These are phyloP conservation scores for Nemophila menziesii DNA, from an alignment of 257 asterid genomes.

Conservation along the genomic window DNA sequence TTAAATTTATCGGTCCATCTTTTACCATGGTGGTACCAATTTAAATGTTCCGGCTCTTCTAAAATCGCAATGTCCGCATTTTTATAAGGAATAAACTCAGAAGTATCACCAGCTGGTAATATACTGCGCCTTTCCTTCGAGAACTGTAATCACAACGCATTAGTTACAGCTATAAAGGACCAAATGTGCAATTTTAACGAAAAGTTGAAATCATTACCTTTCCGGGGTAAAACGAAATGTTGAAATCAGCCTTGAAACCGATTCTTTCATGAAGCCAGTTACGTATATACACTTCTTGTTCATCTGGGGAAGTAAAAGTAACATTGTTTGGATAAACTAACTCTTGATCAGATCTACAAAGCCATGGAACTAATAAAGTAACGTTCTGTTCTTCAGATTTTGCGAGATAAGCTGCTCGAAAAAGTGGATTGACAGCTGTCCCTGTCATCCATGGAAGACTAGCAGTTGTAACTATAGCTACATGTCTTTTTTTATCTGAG, in stretches of 20 bases:
- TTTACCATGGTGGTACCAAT: slow-evolving; percentile 99
- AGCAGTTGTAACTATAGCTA: slow-evolving; percentile 96
- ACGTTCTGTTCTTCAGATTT: slow-evolving; percentile 76
- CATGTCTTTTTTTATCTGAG: slow-evolving; percentile 66
- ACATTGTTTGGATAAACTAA: slow-evolving; percentile 79
- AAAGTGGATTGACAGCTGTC: slow-evolving; percentile 94
- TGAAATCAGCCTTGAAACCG: slow-evolving; percentile 83
- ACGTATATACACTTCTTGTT: slow-evolving; percentile 79
- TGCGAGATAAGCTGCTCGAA: slow-evolving; percentile 94
- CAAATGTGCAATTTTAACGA: neutral
- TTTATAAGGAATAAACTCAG: slow-evolving; percentile 74
- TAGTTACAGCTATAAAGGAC: neutral
- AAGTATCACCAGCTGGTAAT: slow-evolving; percentile 92
- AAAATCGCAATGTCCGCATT: slow-evolving; percentile 96
- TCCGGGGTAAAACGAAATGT: slow-evolving; percentile 95
- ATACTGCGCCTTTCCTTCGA: slow-evolving; percentile 84
- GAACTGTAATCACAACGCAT: slow-evolving; percentile 29
- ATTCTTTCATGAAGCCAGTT: slow-evolving; percentile 95
- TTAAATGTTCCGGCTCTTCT: slow-evolving; percentile 98
- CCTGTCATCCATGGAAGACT: slow-evolving; percentile 99
- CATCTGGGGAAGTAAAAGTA: slow-evolving; percentile 88
- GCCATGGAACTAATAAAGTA: slow-evolving; percentile 97
- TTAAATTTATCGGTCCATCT: slow-evolving; percentile 98
- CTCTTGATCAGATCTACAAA: slow-evolving; percentile 89
- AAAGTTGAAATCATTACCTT: slow-evolving; percentile 39